A percentile compares a stretch with the other conserved stretches of the same genome.
Conservation (phyloP, 116 monocot genomes). For the Cymodocea nodosa region DNA sequence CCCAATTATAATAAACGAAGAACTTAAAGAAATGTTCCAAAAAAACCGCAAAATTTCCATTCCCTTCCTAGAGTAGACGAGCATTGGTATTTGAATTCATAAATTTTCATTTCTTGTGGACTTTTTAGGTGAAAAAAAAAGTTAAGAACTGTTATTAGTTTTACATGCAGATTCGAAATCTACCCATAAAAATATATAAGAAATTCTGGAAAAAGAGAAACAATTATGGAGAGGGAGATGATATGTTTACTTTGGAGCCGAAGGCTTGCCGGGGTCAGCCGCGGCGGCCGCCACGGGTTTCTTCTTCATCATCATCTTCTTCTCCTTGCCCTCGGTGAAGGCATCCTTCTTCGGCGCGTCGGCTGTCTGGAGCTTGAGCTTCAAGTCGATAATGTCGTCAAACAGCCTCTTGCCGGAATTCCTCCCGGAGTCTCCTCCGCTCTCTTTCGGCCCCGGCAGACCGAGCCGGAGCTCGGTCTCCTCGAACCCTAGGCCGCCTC, state of each 20-base stretch:
- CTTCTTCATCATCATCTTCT: slow-evolving; percentile 11
- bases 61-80: too few species aligned
- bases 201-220: too few species aligned
- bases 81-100: too few species aligned
- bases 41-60: too few species aligned
- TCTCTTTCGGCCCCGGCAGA: slow-evolving; percentile 29
- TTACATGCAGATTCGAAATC: too few species aligned
- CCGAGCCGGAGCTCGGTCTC: slow-evolving; percentile 77
- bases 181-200: too few species aligned
- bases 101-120: too few species aligned
- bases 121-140: too few species aligned
- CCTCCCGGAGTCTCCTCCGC: slow-evolving; percentile 15
- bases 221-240: slow-evolving; percentile 1
- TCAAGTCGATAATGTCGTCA: slow-evolving; percentile 32
- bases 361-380: slow-evolving; percentile 24
- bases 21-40: too few species aligned
- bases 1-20: too few species aligned
- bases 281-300: slow-evolving; percentile 3
- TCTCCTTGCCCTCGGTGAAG: slow-evolving; percentile 5
- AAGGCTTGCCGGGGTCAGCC: slow-evolving; percentile 39
- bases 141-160: too few species aligned
- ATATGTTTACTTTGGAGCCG: slow-evolving; percentile 38
- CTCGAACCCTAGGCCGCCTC: slow-evolving; percentile 26
- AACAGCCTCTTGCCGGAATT: slow-evolving; percentile 52
- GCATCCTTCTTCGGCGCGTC: slow-evolving; percentile 11